These are phyloP conservation scores for Alectoria sarmentosa DNA, from an alignment of 495 filamentous ascomycete species.

Conservation along the genomic window DNA sequence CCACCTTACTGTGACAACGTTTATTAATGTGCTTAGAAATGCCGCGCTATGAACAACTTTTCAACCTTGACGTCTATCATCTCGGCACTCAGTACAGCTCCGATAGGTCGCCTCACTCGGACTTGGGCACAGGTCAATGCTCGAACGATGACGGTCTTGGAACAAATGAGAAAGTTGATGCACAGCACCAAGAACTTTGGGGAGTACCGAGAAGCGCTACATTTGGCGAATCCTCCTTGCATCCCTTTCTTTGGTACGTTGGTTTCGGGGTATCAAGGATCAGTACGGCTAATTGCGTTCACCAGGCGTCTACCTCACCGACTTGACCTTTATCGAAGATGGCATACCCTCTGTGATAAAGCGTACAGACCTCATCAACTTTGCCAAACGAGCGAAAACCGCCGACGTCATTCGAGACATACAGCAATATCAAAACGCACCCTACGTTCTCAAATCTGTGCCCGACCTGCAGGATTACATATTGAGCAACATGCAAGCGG, in stretches of 20 bases:
- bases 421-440: slow-evolving; percentile 95
- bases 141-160: slow-evolving; percentile 68
- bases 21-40: slow-evolving; percentile 59
- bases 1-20: slow-evolving; percentile 13
- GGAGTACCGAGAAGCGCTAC: slow-evolving; percentile 88
- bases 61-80: slow-evolving; percentile 98
- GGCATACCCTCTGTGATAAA: slow-evolving; percentile 94
- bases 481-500: slow-evolving; percentile 84
- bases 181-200: slow-evolving; percentile 97
- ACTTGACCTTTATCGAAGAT: slow-evolving; percentile 97
- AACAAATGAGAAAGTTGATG: slow-evolving; percentile 91
- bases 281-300: slow-evolving; percentile 20
- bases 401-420: slow-evolving; percentile 97
- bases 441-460: slow-evolving; percentile 82
- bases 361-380: slow-evolving; percentile 94
- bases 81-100: slow-evolving; percentile 86
- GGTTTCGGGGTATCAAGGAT: slow-evolving; percentile 1
- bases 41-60: slow-evolving; percentile 88
- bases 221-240: slow-evolving; percentile 89
- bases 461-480: slow-evolving; percentile 96
- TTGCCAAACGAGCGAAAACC: slow-evolving; percentile 94
- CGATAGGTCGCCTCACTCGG: slow-evolving; percentile 84
- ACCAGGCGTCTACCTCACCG: slow-evolving; percentile 90
- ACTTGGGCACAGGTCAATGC: slow-evolving; percentile 94
- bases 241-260: slow-evolving; percentile 94